A percentile compares a stretch with the other conserved stretches of the same genome.
phyloP scores from a whole-genome alignment of 192 early-diverging fungal genomes.

The Linnemannia elongata region DNA sequence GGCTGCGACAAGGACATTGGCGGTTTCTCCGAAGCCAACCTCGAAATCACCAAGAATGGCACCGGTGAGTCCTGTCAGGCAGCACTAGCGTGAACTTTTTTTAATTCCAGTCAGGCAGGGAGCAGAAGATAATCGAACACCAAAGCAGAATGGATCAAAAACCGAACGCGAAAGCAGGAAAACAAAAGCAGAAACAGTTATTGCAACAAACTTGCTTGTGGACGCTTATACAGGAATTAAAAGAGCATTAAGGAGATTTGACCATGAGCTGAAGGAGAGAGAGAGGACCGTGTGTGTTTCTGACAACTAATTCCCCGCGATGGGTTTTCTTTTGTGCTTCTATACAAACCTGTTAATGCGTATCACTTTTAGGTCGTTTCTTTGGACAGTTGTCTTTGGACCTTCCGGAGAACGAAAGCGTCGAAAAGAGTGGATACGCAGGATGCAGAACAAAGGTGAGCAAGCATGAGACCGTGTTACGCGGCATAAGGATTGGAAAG shows the following conservation, averaged over 20 bases:
- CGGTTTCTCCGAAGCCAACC: constrained; percentile 55
- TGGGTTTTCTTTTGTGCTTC: neutral
- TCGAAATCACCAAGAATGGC: constrained; percentile 62
- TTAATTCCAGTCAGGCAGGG: neutral
- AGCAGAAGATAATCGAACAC: neutral
- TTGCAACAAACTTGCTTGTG: too few relatives aligned
- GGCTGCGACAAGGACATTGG: constrained; percentile 96
- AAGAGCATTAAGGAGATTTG: too few relatives aligned
- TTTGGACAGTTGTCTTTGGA: constrained; percentile 86
- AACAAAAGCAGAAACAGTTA: too few relatives aligned
- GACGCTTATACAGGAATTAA: too few relatives aligned
- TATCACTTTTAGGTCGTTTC: constrained; percentile 66
- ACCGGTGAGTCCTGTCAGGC: constrained; percentile 10
- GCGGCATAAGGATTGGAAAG: too few relatives aligned
- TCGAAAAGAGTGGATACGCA: constrained; percentile 92
- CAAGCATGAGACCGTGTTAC: neutral
- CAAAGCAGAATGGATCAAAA: too few relatives aligned
- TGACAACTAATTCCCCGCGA: neutral
- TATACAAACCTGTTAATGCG: neutral
- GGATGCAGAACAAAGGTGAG: constrained; percentile 83
- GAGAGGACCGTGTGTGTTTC: neutral
- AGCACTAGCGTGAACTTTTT: too few relatives aligned
- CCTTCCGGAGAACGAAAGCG: constrained; percentile 75
- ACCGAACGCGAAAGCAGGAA: neutral
- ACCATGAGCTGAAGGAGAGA: neutral